Base-by-base conservation (phyloP, 1,139 yeast genomes). In the Taphrina communis region DNA sequence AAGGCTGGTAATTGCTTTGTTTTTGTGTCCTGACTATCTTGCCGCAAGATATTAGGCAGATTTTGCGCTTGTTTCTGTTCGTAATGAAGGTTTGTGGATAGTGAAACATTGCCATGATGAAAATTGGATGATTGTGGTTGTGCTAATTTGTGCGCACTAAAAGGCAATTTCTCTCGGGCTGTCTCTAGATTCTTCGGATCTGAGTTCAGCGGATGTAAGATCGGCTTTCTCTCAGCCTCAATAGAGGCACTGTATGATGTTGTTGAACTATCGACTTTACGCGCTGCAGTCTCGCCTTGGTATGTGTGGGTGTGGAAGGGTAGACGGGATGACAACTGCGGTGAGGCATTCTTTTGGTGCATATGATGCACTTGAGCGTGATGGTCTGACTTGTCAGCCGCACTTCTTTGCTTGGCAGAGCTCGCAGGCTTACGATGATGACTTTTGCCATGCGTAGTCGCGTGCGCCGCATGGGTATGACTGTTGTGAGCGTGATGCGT, bases 51-150 rank as follows among this genome's bases (percentile, higher is more conserved):
- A 25, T 58, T 58, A 14, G 62, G 62, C 41, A 58, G 21, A 44
- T 58, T 58, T 41, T 58, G 62, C 8, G 62, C 62, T 44, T 44
- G 62, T 35, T 58, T 58, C 25, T 58, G 62, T n/a, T 42, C 62
- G 44, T 38, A 58, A 1, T 19, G 36, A 11, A 21, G n/a, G 14
- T 12, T 21, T 17, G 9, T 41, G 19, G 19, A 31, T 12, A 44
- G 21, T 6, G 62, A 14, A 21, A 52, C 41, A 19, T 25, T 39
- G 42, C 42, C 58, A 8, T 31, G 53, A 21, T 38, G 39, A 36
- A 31, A 44, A n/a, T n/a, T 14, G 36, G 53, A n/a, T 9, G 14
- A 14, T 17, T 56, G 60, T 9, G 50, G 60, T 36, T 53, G 58
- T 35, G 41, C 3, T 12, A n/a, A 25, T 36, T 35, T 36, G 41